A percentile compares a stretch with the other conserved stretches of the same genome.
phyloP scores from a whole-genome alignment of 345 rosid genomes.

The Dovyalis caffra region DNA sequence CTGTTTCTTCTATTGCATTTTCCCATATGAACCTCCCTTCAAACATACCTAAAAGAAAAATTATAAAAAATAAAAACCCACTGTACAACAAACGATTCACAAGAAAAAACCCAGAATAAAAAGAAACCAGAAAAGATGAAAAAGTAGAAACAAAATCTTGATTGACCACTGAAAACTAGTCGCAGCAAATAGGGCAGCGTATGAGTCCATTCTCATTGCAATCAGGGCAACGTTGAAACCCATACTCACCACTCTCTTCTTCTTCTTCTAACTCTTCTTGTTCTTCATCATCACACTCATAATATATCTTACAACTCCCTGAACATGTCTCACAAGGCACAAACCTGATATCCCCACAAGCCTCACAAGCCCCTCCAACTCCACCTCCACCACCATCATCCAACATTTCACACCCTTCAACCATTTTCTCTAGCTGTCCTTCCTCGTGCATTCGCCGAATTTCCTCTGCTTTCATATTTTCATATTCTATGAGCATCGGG shows the following conservation, averaged over 20 bases:
- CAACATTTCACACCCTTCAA: conserved; percentile 48
- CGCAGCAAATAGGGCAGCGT: conserved; percentile 55
- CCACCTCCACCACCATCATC: conserved; percentile 31
- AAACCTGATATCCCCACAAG: conserved; percentile 88
- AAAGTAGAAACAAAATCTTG: background rate
- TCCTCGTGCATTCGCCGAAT: conserved; percentile 28
- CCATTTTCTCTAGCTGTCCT: conserved; percentile 24
- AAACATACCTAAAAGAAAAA: too few relatives aligned
- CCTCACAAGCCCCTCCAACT: conserved; percentile 56
- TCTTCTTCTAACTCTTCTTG: conserved; percentile 25
- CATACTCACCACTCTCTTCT: conserved; percentile 44
- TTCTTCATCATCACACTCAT: conserved; percentile 40
- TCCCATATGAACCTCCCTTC: background rate
- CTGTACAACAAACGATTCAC: conserved; percentile 40
- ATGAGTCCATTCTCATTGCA: conserved; percentile 37
- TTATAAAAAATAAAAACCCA: conserved; percentile 12
- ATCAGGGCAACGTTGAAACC: conserved; percentile 42
- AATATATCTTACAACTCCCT: conserved; percentile 84
- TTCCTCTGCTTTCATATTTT: conserved; percentile 34
- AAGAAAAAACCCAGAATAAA: background rate
- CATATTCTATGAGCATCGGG: too few relatives aligned
- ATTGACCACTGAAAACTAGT: conserved; percentile 19
- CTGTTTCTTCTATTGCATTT: conserved; percentile 12
- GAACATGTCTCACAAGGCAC: conserved; percentile 90
- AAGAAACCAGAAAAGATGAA: background rate